phyloP scores from a whole-genome alignment of 345 rosid genomes.

The Xanthoceras sorbifolium region DNA sequence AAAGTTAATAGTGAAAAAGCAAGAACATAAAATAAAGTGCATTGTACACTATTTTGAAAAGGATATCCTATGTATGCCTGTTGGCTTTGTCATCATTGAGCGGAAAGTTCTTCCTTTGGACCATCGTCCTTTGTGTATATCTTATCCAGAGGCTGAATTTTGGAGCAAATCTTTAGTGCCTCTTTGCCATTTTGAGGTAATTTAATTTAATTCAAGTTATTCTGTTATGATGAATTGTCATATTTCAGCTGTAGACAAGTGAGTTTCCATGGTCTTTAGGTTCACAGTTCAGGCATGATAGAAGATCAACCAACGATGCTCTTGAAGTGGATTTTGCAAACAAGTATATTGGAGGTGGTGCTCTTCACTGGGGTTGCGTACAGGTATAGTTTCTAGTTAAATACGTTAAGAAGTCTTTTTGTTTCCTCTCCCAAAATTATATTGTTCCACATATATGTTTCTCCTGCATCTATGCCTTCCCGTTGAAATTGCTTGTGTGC shows the following conservation, averaged over 20 bases:
- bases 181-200: slow-evolving; percentile 81
- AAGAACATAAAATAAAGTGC: slow-evolving; percentile 77
- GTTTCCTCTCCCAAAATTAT: not conserved
- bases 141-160: slow-evolving; percentile 57
- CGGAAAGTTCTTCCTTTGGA: slow-evolving; percentile 69
- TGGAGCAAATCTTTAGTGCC: slow-evolving; percentile 66
- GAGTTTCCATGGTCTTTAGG: slow-evolving; percentile 38
- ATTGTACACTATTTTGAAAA: slow-evolving; percentile 74
- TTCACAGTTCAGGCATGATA: slow-evolving; percentile 57
- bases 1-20: slow-evolving; percentile 60
- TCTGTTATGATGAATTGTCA: not conserved
- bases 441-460: not conserved
- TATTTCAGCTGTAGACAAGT: not conserved
- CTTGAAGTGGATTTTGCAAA: slow-evolving; percentile 94
- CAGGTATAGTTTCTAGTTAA: slow-evolving; percentile 47
- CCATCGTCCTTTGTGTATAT: slow-evolving; percentile 24
- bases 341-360: slow-evolving; percentile 88
- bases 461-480: not conserved
- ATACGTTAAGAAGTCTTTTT: not conserved
- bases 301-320: slow-evolving; percentile 70
- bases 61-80: slow-evolving; percentile 63
- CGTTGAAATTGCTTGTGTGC: slow-evolving; percentile 4
- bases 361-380: slow-evolving; percentile 81
- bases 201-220: not conserved
- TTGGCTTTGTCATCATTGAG: slow-evolving; percentile 79